Evolutionary conservation across 768 basidiomycete genomes (phyloP).

Genomic region (Pholiota microspora): DNA sequence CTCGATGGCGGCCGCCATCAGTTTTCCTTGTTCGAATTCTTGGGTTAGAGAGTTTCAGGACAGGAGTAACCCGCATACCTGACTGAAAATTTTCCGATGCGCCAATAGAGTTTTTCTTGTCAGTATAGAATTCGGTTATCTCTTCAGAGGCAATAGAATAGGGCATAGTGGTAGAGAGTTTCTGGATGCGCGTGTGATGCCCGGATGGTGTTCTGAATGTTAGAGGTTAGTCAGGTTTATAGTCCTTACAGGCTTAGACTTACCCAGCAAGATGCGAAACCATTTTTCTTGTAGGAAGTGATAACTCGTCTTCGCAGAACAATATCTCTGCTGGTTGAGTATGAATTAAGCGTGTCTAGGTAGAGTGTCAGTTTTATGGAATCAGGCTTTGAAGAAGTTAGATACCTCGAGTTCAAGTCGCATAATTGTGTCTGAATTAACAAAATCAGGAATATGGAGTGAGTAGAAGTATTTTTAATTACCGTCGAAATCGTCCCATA

Average conservation of each 20-base stretch:
- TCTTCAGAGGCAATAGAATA: conserved; percentile 71
- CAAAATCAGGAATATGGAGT: not conserved
- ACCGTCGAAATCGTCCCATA: conserved; percentile 93
- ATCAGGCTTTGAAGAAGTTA: not conserved
- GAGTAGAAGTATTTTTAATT: conserved; percentile 7
- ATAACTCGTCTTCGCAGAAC: conserved; percentile 56
- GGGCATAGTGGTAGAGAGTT: conserved; percentile 49
- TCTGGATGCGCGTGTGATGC: conserved; percentile 59
- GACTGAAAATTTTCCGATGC: conserved; percentile 45
- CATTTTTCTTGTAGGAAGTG: conserved; percentile 72
- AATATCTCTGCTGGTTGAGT: conserved; percentile 81
- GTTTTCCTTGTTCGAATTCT: conserved; percentile 40
- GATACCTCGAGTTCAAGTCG: conserved; percentile 85
- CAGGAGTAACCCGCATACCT: no score
- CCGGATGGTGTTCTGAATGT: conserved; percentile 26
- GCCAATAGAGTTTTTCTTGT: conserved; percentile 36
- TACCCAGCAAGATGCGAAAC: conserved; percentile 65
- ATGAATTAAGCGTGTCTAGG: conserved; percentile 84
- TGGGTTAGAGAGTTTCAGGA: no score
- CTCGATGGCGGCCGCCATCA: conserved; percentile 59
- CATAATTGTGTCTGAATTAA: conserved; percentile 66
- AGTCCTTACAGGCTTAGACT: no score
- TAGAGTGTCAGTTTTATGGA: not conserved
- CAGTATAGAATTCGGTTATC: conserved; percentile 65
- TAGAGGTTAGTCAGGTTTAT: no score